phyloP scores from a whole-genome alignment of 805 yeast genomes.

The Saturnispora dispora region DNA sequence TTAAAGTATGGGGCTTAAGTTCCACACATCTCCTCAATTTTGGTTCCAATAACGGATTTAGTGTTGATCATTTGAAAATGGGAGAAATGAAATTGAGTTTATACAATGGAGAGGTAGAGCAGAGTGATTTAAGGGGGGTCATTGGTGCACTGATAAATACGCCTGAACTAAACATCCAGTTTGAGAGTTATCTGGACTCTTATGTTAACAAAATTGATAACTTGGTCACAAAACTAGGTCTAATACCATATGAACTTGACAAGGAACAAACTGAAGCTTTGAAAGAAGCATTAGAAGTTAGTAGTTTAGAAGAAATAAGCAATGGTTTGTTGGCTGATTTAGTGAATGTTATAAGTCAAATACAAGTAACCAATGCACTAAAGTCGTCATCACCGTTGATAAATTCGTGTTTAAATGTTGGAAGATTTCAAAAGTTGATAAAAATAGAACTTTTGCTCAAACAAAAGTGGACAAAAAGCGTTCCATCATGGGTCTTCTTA shows the following conservation, averaged over 20 bases:
- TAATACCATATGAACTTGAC: not conserved
- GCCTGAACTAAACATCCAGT: not conserved
- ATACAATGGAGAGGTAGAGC: not conserved
- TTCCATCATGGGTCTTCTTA: not conserved
- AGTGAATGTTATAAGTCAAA: not conserved
- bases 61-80: slow-evolving; percentile 4
- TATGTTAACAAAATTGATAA: not conserved
- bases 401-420: not conserved
- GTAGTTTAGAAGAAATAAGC: not conserved
- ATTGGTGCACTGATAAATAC: not conserved
- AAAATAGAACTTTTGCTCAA: not conserved
- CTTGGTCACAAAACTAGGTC: not conserved
- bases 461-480: not conserved
- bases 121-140: not conserved
- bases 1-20: not conserved
- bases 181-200: not conserved
- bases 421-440: not conserved
- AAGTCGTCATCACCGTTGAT: not conserved
- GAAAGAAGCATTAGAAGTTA: not conserved
- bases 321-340: not conserved
- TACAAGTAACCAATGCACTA: not conserved
- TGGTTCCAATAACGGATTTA: not conserved
- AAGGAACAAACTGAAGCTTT: not conserved
- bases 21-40: not conserved
- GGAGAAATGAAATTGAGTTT: slow-evolving; percentile 4